Conservation (phyloP, 1,284 basidiomycete genomes). For the Melampsora abietis-canadensis region DNA sequence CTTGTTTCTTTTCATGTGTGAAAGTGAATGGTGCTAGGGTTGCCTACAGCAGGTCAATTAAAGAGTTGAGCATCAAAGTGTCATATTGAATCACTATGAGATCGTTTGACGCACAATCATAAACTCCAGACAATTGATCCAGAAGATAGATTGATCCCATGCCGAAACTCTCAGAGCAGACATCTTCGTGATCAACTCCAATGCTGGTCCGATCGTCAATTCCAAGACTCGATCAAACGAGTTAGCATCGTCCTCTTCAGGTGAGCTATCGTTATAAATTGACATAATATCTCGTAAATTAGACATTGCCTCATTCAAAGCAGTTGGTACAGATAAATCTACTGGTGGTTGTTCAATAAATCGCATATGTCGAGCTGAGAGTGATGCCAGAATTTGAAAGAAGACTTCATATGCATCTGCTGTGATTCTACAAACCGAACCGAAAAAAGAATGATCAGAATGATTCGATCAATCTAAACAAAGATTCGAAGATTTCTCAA, state of each 20-base stretch:
- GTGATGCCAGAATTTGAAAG: conserved; percentile 75
- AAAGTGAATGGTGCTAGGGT: conserved; percentile 12
- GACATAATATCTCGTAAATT: conserved; percentile 80
- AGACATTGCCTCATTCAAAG: conserved; percentile 74
- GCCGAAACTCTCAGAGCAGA: conserved; percentile 7
- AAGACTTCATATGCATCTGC: conserved; percentile 75
- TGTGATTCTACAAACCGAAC: conserved; percentile 66
- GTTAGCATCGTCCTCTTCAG: conserved; percentile 58
- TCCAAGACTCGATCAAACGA: conserved; percentile 35
- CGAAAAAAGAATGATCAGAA: neutral
- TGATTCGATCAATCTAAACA: neutral
- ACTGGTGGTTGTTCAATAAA: conserved; percentile 70
- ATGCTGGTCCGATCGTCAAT: conserved; percentile 21
- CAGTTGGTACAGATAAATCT: conserved; percentile 70
- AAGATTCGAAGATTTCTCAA: conserved; percentile 56
- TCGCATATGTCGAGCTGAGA: conserved; percentile 70
- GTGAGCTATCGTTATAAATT: conserved; percentile 77
- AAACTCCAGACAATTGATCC: conserved; percentile 35
- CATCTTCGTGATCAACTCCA: conserved; percentile 19
- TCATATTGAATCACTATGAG: neutral
- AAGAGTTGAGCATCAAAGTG: neutral
- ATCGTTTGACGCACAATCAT: conserved; percentile 17
- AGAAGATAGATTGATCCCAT: conserved; percentile 35
- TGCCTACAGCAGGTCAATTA: neutral
- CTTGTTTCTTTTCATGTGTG: neutral